Conservation (phyloP, 2,329 filamentous ascomycete genomes). For the Aspergillus sp. region DNA sequence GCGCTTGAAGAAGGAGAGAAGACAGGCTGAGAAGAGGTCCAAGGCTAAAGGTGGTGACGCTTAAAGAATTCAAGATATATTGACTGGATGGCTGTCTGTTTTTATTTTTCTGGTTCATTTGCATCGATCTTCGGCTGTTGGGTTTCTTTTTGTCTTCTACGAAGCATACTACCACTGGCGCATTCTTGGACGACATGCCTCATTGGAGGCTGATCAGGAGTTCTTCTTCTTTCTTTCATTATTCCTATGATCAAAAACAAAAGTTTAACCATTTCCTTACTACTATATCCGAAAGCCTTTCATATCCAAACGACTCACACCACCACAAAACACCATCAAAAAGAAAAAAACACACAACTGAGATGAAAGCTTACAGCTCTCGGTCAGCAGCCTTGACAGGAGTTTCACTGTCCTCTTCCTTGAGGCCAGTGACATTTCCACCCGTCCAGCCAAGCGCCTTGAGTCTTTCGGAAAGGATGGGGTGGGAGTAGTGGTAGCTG, state of each 20-base stretch:
- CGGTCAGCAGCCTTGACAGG: slow-evolving; percentile 68
- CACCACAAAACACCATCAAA: slow-evolving; percentile 6
- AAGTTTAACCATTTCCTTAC: slow-evolving; percentile 10
- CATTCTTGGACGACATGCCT: neutral
- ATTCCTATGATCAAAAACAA: neutral
- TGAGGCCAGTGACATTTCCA: slow-evolving; percentile 40
- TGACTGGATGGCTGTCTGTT: no score
- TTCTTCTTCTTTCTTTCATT: neutral
- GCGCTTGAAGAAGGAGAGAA: slow-evolving; percentile 52
- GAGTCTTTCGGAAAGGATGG: slow-evolving; percentile 88
- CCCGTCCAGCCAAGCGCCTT: slow-evolving; percentile 86
- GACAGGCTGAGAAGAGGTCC: slow-evolving; percentile 40
- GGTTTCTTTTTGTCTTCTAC: neutral
- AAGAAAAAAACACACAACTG: slow-evolving; percentile 2
- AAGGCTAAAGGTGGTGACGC: slow-evolving; percentile 27
- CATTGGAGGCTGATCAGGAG: no score
- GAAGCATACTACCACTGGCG: neutral
- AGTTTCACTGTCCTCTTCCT: slow-evolving; percentile 52
- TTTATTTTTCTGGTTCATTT: slow-evolving; percentile 6
- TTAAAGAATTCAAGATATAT: slow-evolving; percentile 12
- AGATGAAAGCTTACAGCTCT: slow-evolving; percentile 55
- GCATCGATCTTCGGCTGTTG: slow-evolving; percentile 1
- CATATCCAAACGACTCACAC: no score
- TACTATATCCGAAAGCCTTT: neutral
- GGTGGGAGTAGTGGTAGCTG: slow-evolving; percentile 97